These are phyloP conservation scores for Sambucus nigra DNA, from an alignment of 129 eudicot genomes.

Conservation along the genomic window DNA sequence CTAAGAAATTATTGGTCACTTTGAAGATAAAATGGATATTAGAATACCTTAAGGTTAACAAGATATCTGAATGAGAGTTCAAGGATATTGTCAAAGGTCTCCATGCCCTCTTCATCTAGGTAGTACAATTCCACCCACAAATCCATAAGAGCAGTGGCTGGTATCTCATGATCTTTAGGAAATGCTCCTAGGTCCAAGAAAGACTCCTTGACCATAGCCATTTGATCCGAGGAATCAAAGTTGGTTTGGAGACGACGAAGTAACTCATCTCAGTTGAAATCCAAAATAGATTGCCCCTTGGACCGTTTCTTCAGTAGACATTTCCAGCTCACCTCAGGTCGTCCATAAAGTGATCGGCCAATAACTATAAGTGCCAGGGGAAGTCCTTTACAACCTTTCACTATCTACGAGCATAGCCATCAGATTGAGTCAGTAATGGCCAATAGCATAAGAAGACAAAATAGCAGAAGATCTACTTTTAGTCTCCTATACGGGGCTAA, in stretches of 20 bases:
- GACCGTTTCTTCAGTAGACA: constrained; percentile 10
- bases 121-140: constrained; percentile 41
- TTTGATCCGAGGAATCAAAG: constrained; percentile 21
- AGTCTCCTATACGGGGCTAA: not conserved
- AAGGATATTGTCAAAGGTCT: constrained; percentile 14
- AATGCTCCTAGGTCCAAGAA: constrained; percentile 37
- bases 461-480: not conserved
- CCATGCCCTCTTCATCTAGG: constrained; percentile 19
- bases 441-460: not conserved
- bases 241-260: constrained; percentile 24
- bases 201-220: constrained; percentile 10
- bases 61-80: constrained; percentile 28
- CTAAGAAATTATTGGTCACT: not conserved
- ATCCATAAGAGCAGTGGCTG: constrained; percentile 26
- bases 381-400: constrained; percentile 31
- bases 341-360: constrained; percentile 32
- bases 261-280: constrained; percentile 12
- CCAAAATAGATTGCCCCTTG: constrained; percentile 18
- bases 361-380: constrained; percentile 38
- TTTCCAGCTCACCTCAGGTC: constrained; percentile 20
- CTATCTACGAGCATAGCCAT: constrained; percentile 16
- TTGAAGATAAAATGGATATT: not conserved
- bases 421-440: not conserved
- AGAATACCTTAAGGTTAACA: constrained; percentile 16
- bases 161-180: constrained; percentile 37